Conservation (phyloP, 768 basidiomycete species). For the Tylopilus intermedius region DNA sequence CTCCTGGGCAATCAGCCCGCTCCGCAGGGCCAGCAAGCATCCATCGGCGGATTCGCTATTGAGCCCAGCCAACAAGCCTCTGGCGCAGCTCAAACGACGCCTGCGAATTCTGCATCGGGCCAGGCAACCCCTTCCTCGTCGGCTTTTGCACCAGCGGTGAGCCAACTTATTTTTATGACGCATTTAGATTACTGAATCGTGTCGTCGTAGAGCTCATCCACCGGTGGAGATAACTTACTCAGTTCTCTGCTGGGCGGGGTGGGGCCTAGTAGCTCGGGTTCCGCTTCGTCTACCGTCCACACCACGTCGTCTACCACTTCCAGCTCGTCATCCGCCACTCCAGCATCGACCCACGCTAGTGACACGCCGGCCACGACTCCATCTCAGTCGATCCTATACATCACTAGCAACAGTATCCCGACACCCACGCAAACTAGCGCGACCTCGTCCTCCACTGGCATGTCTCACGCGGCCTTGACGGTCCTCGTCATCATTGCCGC, state of each 20-base stretch:
- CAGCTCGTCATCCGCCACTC: constrained; percentile 10
- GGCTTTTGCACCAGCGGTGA: constrained; percentile 16
- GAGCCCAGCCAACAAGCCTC: too few species aligned
- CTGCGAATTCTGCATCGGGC: neutral
- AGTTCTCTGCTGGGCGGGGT: constrained; percentile 10
- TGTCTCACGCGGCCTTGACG: constrained; percentile 45
- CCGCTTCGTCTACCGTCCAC: constrained; percentile 16
- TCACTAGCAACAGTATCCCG: constrained; percentile 17
- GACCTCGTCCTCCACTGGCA: constrained; percentile 28
- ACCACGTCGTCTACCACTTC: constrained; percentile 17
- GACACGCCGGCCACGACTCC: constrained; percentile 31
- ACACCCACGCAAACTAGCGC: constrained; percentile 21
- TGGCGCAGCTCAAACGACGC: constrained; percentile 6
- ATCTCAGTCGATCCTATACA: constrained; percentile 52
- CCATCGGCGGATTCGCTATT: too few species aligned
- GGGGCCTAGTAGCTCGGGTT: constrained; percentile 16
- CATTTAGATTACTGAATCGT: constrained; percentile 1
- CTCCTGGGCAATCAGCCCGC: neutral
- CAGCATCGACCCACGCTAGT: constrained; percentile 9
- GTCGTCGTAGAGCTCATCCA: constrained; percentile 11
- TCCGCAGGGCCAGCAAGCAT: neutral
- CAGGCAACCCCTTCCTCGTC: constrained; percentile 10
- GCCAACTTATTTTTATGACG: neutral
- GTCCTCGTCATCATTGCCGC: constrained; percentile 68
- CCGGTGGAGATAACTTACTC: constrained; percentile 2